A percentile compares a stretch with the other conserved stretches of the same genome.
phyloP scores from a whole-genome alignment of 208 protist species.

The Leishmania amazonensis region DNA sequence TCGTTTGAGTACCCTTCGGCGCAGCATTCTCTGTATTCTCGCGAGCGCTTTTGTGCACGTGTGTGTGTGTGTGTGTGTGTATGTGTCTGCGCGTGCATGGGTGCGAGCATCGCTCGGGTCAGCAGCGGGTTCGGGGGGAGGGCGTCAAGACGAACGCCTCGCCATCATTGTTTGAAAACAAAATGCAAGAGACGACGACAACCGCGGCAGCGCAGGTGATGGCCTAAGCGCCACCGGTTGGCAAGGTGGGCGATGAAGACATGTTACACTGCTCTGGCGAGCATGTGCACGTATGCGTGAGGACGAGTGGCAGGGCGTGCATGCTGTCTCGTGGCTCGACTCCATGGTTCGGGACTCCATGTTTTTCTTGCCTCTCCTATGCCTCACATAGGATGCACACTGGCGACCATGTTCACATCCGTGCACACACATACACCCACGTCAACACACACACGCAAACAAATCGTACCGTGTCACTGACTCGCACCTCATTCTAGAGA shows the following conservation, averaged over 20 bases:
- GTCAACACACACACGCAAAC: background rate
- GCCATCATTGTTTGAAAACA: background rate
- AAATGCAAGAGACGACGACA: background rate
- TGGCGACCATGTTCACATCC: background rate
- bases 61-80: background rate
- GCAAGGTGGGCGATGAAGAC: background rate
- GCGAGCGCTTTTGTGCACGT: background rate
- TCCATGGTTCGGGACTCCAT: background rate
- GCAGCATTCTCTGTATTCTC: background rate
- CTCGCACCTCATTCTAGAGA: background rate
- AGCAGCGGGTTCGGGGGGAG: background rate
- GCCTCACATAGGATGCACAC: background rate
- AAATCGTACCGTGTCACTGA: slow-evolving; percentile 11
- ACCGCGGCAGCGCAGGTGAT: background rate
- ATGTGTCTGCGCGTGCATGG: background rate
- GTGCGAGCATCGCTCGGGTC: background rate
- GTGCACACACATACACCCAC: background rate
- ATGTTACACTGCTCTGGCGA: background rate
- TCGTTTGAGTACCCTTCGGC: background rate
- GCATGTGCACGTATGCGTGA: background rate
- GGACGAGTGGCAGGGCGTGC: background rate
- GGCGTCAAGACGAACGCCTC: background rate
- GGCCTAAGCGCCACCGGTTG: background rate
- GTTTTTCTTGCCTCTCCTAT: background rate
- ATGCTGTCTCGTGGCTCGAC: background rate